Conservation (phyloP, 2,329 filamentous ascomycete genomes). For the Ampelomyces quisqualis region DNA sequence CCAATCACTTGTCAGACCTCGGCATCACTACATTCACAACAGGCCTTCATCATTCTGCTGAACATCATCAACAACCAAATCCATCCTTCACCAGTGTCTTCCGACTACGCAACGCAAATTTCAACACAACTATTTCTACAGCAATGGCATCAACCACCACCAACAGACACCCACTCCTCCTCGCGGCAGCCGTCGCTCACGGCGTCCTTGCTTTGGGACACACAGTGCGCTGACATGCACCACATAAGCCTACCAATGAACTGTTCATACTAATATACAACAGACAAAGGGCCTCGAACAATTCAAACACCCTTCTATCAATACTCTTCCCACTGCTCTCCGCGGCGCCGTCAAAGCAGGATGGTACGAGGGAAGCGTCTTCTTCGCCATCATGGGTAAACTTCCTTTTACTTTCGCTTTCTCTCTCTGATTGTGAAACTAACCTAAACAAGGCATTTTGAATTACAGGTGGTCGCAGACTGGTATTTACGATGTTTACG, state of each 20-base stretch:
- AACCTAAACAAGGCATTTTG: conserved; percentile 24
- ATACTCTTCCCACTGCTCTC: conserved; percentile 28
- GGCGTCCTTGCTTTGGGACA: conserved; percentile 37
- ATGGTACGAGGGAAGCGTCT: conserved; percentile 42
- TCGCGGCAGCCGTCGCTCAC: conserved; percentile 30
- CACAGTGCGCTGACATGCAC: conserved; percentile 26
- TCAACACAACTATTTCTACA: not conserved
- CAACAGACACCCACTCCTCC: conserved; percentile 31
- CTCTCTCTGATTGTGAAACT: not conserved
- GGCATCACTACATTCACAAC: not conserved
- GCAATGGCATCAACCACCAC: conserved; percentile 20
- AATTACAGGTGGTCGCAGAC: conserved; percentile 41
- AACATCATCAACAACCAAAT: not conserved
- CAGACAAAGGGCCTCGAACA: conserved; percentile 39
- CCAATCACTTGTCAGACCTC: not conserved
- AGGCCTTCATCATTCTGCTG: not conserved
- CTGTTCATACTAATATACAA: not conserved
- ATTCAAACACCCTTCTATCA: conserved; percentile 38
- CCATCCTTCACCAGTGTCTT: too few species aligned
- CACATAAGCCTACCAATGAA: not conserved
- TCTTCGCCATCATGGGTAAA: conserved; percentile 39
- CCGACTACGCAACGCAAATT: not conserved
- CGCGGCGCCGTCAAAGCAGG: conserved; percentile 36
- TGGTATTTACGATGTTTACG: conserved; percentile 34
- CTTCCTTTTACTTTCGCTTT: not conserved